phyloP scores from a whole-genome alignment of 768 basidiomycete genomes.

The Tylopilus plumbeoviolaceoides region DNA sequence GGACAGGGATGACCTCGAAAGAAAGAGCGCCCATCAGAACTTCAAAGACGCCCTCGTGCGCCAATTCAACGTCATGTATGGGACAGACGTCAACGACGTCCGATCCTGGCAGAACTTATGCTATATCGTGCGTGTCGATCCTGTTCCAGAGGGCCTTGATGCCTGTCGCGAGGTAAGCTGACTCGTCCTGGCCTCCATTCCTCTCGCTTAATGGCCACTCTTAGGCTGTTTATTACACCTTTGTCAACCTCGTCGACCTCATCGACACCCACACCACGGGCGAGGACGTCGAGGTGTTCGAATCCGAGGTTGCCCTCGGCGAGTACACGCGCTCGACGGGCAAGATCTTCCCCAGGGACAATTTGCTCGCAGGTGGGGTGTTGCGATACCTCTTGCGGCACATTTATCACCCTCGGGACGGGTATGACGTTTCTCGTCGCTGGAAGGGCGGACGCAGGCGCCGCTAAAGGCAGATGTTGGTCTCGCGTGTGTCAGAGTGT shows the following conservation, averaged over 20 bases:
- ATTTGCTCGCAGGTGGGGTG: slow-evolving; percentile 14
- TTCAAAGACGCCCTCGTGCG: neutral
- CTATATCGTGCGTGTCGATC: neutral
- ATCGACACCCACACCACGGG: neutral
- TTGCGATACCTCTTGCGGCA: slow-evolving; percentile 14
- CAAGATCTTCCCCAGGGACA: slow-evolving; percentile 15
- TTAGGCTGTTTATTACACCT: neutral
- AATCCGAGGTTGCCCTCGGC: neutral
- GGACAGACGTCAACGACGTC: neutral
- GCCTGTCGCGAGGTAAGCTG: neutral
- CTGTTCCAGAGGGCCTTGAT: neutral
- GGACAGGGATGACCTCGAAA: neutral
- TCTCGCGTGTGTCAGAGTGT: neutral
- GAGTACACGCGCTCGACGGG: slow-evolving; percentile 1
- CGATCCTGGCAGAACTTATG: neutral
- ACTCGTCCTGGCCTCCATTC: neutral
- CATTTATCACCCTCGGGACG: neutral
- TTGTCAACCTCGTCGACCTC: slow-evolving; percentile 3
- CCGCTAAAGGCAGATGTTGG: neutral
- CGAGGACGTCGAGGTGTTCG: neutral
- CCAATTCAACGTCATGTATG: neutral
- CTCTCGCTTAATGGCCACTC: neutral
- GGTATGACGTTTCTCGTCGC: neutral
- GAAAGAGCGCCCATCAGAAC: neutral
- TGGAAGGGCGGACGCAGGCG: neutral